A percentile compares a stretch with the other conserved stretches of the same genome.
Conservation (phyloP, 2,329 filamentous ascomycete species). For the Echinosphaeria canescens region DNA sequence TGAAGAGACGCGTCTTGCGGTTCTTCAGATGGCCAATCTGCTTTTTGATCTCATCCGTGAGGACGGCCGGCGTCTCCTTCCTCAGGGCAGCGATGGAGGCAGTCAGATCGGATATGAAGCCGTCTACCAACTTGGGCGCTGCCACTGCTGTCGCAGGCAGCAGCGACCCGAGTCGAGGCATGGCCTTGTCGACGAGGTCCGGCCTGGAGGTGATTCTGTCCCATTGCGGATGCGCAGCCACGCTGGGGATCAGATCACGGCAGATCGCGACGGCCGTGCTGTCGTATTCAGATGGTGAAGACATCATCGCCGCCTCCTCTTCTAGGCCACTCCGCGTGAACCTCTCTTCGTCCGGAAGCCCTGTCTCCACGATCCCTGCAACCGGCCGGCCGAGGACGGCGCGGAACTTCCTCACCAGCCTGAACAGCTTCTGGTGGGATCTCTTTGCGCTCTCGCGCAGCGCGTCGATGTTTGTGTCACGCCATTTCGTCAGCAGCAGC, state of each 20-base stretch:
- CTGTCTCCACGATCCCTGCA: constrained; percentile 36
- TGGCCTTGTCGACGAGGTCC: constrained; percentile 47
- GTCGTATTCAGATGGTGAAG: no score
- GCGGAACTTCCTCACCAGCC: constrained; percentile 78
- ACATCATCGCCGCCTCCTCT: constrained; percentile 7
- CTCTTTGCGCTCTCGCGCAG: constrained; percentile 73
- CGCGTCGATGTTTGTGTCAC: constrained; percentile 85
- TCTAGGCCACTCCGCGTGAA: no score
- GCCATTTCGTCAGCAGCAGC: constrained; percentile 90
- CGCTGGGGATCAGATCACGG: constrained; percentile 13
- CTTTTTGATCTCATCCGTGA: constrained; percentile 75
- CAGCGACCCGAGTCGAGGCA: constrained; percentile 39
- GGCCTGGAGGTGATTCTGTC: constrained; percentile 53
- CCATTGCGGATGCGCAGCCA: constrained; percentile 17
- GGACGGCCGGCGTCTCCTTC: constrained; percentile 58
- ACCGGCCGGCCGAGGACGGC: constrained; percentile 57
- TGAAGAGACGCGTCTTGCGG: constrained; percentile 75
- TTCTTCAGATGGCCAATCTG: constrained; percentile 75
- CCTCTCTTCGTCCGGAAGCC: constrained; percentile 28
- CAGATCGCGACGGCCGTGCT: constrained; percentile 12
- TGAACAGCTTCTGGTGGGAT: constrained; percentile 84
- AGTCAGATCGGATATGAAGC: constrained; percentile 47
- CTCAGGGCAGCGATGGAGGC: constrained; percentile 51
- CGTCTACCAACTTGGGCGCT: constrained; percentile 35
- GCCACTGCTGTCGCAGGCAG: constrained; percentile 28